Evolutionary conservation across 192 early-diverging fungal genomes (phyloP).

Genomic region (Coemansia sp.): DNA sequence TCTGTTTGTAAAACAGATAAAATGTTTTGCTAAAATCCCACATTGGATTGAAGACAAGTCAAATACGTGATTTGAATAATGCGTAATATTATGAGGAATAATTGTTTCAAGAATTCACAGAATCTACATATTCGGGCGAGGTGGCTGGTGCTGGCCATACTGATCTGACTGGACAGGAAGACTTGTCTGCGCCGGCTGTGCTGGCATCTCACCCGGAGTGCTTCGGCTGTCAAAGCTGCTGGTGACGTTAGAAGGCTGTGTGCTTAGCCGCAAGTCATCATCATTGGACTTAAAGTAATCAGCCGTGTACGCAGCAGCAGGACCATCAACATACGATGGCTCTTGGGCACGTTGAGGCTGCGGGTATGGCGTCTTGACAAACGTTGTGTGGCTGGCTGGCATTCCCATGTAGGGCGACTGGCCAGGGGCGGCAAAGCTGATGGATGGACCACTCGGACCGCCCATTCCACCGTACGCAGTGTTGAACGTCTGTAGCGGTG

Average conservation of each 20-base stretch:
- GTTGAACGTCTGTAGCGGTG: not conserved
- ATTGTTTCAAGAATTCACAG: not conserved
- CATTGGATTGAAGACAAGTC: not conserved
- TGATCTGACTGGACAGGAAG: not conserved
- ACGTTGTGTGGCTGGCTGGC: slow-evolving; percentile 10
- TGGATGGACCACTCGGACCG: slow-evolving; percentile 3
- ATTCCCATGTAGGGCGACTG: slow-evolving; percentile 24
- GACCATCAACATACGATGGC: slow-evolving; percentile 3
- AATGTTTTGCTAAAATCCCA: not conserved
- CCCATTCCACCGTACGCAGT: not conserved
- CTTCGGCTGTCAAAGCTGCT: slow-evolving; percentile 6
- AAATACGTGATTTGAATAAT: not conserved
- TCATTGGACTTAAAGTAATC: slow-evolving; percentile 25
- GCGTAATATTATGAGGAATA: not conserved
- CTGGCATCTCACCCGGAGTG: not conserved
- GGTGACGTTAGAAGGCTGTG: slow-evolving; percentile 11
- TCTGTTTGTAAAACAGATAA: not conserved
- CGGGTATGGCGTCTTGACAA: slow-evolving; percentile 39
- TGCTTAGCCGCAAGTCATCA: slow-evolving; percentile 3
- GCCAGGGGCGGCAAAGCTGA: slow-evolving; percentile 15
- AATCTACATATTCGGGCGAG: slow-evolving; percentile 5
- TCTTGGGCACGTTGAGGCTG: slow-evolving; percentile 11
- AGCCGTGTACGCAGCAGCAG: slow-evolving; percentile 18
- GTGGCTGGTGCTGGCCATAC: not conserved
- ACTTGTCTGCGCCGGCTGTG: not conserved